A percentile compares a stretch with the other conserved stretches of the same genome.
Conservation (phyloP, 148 eudicot genomes). For the Rhododendron kiyosumense region DNA sequence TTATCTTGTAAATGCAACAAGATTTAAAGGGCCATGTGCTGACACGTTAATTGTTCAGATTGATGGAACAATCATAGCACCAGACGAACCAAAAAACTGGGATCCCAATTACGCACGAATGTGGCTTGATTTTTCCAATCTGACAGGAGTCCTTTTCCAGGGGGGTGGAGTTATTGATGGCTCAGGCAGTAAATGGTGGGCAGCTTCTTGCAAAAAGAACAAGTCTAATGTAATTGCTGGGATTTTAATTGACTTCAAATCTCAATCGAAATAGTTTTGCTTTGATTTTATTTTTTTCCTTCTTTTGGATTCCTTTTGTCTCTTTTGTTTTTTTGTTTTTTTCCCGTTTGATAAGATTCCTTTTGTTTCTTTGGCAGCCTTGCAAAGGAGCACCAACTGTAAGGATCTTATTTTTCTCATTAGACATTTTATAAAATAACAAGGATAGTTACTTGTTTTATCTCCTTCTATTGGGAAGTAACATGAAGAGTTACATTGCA, state of each 20-base stretch:
- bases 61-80: conserved; percentile 90
- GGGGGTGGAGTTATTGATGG: conserved; percentile 93
- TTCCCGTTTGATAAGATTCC: conserved; percentile 13
- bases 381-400: conserved; percentile 94
- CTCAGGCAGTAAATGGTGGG: conserved; percentile 99
- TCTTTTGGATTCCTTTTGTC: conserved; percentile 11
- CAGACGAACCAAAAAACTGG: conserved; percentile 78
- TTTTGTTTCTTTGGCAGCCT: conserved; percentile 49
- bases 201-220: conserved; percentile 95
- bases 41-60: conserved; percentile 65
- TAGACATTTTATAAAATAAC: conserved; percentile 13
- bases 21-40: too few species aligned
- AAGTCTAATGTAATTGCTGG: conserved; percentile 63
- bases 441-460: neutral
- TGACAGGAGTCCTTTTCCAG: conserved; percentile 58
- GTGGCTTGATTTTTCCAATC: conserved; percentile 77
- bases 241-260: neutral
- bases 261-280: neutral
- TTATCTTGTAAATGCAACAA: too few species aligned
- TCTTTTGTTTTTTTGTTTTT: neutral
- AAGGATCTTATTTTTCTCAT: conserved; percentile 20
- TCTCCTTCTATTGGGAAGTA: neutral
- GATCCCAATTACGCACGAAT: conserved; percentile 57
- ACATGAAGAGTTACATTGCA: conserved; percentile 25
- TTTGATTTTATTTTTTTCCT: conserved; percentile 8